These are phyloP conservation scores for Chaetoscypha palmicola DNA, from an alignment of 2,329 filamentous ascomycete species.

Conservation along the genomic window DNA sequence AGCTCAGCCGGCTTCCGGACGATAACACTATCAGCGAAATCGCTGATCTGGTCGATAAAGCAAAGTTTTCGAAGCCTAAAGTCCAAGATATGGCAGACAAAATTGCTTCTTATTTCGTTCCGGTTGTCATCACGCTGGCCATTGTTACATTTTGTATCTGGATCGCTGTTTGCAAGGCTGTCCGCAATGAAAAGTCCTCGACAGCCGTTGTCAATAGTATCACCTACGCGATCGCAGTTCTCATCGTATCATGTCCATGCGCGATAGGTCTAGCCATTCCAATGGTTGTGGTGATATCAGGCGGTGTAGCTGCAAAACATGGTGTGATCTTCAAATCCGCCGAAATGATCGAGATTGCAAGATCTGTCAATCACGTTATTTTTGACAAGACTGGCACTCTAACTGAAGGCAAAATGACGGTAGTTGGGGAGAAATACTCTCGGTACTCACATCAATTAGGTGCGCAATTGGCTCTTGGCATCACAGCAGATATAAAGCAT, in stretches of 20 bases:
- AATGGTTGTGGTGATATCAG: conserved; percentile 68
- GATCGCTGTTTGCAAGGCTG: conserved; percentile 50
- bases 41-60: conserved; percentile 63
- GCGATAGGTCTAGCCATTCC: conserved; percentile 65
- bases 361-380: conserved; percentile 57
- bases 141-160: conserved; percentile 56
- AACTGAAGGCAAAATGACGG: conserved; percentile 49
- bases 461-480: conserved; percentile 30
- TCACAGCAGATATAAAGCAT: conserved; percentile 28
- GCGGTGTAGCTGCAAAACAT: conserved; percentile 54
- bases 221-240: conserved; percentile 64
- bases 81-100: conserved; percentile 62
- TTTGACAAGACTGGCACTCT: conserved; percentile 80
- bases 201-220: conserved; percentile 53
- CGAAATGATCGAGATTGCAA: conserved; percentile 54
- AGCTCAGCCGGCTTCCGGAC: conserved; percentile 53
- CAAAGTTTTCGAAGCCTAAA: conserved; percentile 60
- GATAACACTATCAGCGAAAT: conserved; percentile 69
- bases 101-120: conserved; percentile 64
- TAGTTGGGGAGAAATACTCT: conserved; percentile 35
- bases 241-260: conserved; percentile 69
- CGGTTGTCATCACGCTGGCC: conserved; percentile 52
- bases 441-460: conserved; percentile 18
- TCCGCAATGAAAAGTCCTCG: conserved; percentile 36
- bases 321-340: conserved; percentile 67